These are phyloP conservation scores for Colletotrichum viniferum DNA, from an alignment of 2,329 filamentous ascomycete species.

Conservation along the genomic window DNA sequence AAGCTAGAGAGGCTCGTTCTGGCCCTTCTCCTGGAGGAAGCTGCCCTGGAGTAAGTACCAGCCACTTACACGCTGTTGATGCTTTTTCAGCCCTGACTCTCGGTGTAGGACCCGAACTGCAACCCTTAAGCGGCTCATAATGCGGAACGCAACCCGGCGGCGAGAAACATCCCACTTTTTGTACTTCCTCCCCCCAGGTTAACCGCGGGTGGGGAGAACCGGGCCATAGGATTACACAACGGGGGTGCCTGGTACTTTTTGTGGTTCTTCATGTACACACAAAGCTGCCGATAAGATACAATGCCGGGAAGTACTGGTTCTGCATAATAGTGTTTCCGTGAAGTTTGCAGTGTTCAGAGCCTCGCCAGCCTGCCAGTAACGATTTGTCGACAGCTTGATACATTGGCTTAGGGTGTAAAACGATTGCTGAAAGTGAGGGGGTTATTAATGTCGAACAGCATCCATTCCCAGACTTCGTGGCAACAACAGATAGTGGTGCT, in stretches of 20 bases:
- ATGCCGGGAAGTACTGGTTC: background rate
- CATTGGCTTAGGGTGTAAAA: accelerated
- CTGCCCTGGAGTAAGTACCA: background rate
- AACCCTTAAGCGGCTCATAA: background rate
- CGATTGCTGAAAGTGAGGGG: background rate
- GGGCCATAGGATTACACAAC: background rate
- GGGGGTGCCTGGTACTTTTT: background rate
- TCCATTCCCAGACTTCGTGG: background rate
- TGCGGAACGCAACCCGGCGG: background rate
- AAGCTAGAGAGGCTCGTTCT: background rate
- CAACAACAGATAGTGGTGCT: background rate
- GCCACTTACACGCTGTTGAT: accelerated
- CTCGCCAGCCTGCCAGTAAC: background rate
- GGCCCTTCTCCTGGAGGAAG: background rate
- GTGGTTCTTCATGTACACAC: background rate
- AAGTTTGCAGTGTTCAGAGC: background rate
- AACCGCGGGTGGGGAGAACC: background rate
- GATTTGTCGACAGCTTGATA: background rate
- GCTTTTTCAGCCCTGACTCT: background rate
- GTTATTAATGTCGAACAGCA: too few relatives aligned
- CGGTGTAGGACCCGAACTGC: background rate
- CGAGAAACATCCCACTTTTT: background rate
- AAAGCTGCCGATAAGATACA: background rate
- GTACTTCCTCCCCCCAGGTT: background rate
- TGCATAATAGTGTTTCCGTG: background rate